Base-by-base conservation (phyloP, 345 rosid genomes). In the Moringa oleifera region DNA sequence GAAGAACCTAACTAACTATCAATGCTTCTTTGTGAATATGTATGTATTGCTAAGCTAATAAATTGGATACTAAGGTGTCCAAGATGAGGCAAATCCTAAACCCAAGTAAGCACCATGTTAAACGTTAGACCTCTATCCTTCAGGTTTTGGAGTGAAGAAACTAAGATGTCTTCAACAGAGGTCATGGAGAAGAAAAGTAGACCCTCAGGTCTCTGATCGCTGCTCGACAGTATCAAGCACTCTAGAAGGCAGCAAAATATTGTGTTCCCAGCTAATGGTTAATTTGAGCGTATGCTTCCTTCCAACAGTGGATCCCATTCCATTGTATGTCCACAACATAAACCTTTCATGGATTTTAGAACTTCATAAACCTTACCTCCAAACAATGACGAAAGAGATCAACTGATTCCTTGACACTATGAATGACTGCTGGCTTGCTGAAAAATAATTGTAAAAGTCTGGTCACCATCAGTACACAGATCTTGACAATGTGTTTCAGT, bases 371-470 rank as follows among this genome's bases (percentile, higher is more conserved):
- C 22, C 51, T 55, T 60, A 73, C 77, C 59, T 47, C 25, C 9
- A 54, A 63, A 60, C 63, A 33, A 55, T 68, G 67, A 60, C 68
- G 63, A 64, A 68, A 64, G 0, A 51, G 58, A 59, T 54, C 21
- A 25, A 25, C 20, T n/a, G 51, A 59, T 7, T 25, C 2, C 18
- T 58, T 62, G 55, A n/a, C 19, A 63, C 47, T 64, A 31, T 63
- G 28, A 59, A 68, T 50, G 25, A 51, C 18, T 17, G 12, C 61
- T 37, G 55, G 56, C 12, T 64, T 49, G 37, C 77, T 73, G 57
- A 25, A 55, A 36, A 73, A 67, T 11, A 53, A 63, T 47, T 33
- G 36, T 20, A 63, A 68, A 68, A 53, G 33, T 20, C 47, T 12
- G 11, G 57, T 12, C 57, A 53, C 1, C 4, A 18, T 12, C 2